These are phyloP conservation scores for Nitzschia sp. DNA, from an alignment of 108 stramenopile species.

Conservation along the genomic window DNA sequence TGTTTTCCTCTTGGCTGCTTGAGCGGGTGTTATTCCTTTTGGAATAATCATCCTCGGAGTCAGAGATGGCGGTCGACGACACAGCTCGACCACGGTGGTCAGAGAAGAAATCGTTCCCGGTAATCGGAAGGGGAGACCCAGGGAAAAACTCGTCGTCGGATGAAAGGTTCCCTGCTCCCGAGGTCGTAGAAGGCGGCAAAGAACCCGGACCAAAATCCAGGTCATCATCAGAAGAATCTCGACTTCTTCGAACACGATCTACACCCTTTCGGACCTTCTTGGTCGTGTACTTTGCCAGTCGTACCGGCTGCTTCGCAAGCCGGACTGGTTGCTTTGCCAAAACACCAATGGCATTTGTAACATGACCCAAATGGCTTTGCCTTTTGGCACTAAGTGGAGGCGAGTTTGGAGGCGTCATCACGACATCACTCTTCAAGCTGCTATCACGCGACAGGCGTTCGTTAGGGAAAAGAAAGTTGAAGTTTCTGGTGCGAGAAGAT, in stretches of 20 bases:
- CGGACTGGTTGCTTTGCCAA: conserved; percentile 9
- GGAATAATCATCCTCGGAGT: neutral
- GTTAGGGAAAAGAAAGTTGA: conserved; percentile 2
- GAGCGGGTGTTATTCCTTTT: neutral
- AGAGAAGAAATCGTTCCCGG: neutral
- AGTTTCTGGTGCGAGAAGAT: neutral
- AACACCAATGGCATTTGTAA: conserved; percentile 2
- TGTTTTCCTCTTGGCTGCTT: neutral
- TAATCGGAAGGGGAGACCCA: neutral
- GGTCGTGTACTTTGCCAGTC: conserved; percentile 13
- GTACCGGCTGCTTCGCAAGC: conserved; percentile 21
- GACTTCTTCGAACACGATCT: neutral
- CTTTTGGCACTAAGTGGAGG: neutral
- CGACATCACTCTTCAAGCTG: neutral
- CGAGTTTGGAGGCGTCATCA: neutral
- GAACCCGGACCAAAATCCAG: neutral
- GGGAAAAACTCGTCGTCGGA: neutral
- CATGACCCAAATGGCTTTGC: neutral
- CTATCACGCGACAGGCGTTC: neutral
- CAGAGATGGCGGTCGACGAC: no score
- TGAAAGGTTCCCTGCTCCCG: neutral
- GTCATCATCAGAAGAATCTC: neutral
- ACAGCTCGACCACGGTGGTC: no score
- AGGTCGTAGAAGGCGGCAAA: neutral
- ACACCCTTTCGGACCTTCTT: conserved; percentile 14